phyloP scores from a whole-genome alignment of 768 basidiomycete genomes.

The Astraeus odoratus region DNA sequence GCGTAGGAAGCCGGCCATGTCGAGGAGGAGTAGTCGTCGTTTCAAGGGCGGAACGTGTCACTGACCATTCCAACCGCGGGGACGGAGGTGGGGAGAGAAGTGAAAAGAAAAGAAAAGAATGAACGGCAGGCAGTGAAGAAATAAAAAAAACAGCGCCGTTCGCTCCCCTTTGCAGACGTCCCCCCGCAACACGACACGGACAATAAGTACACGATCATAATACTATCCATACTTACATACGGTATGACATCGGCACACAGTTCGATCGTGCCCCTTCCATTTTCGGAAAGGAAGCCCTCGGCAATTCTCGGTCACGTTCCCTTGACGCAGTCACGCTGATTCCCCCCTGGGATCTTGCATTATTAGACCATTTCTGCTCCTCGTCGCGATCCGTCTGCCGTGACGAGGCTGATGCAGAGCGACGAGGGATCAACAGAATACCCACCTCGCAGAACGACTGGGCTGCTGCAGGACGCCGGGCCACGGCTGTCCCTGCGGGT shows the following conservation, averaged over 20 bases:
- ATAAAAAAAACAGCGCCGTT: neutral
- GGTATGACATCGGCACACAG: neutral
- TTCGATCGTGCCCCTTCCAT: neutral
- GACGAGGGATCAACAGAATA: neutral
- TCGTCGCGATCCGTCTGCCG: too few relatives aligned
- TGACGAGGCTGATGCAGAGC: neutral
- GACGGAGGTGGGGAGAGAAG: neutral
- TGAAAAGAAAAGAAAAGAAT: neutral
- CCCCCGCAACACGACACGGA: conserved; percentile 1
- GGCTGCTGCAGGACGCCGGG: too few relatives aligned
- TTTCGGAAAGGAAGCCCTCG: neutral
- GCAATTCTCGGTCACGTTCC: neutral
- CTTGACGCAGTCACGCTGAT: neutral
- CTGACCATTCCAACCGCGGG: neutral
- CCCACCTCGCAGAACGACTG: neutral
- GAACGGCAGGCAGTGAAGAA: neutral
- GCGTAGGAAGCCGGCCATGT: conserved; percentile 1
- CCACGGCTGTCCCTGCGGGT: neutral
- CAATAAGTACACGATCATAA: conserved; percentile 1
- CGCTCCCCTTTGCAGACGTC: too few relatives aligned
- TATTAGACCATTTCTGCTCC: conserved; percentile 1
- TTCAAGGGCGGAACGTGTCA: neutral
- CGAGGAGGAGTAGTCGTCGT: neutral
- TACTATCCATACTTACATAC: too few relatives aligned
- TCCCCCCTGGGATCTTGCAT: neutral